Conservation (phyloP, 75 land plant species). For the Pseudotsuga menziesii region DNA sequence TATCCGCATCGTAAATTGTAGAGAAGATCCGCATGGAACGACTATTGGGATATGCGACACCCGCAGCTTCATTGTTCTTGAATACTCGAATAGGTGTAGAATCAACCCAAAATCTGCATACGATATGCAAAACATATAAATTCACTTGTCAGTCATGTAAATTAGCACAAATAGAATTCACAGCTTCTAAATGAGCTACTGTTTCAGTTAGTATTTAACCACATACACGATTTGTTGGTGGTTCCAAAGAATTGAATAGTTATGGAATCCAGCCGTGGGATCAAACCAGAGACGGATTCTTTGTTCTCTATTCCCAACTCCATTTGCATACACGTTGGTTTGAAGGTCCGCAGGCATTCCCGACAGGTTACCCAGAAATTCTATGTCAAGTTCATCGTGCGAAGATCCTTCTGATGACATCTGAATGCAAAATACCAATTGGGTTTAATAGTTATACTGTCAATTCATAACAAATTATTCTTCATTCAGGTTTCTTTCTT, state of each 20-base stretch:
- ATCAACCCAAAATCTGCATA: constrained; percentile 64
- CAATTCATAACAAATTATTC: too few relatives aligned
- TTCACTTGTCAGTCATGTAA: too few relatives aligned
- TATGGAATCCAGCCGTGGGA: constrained; percentile 23
- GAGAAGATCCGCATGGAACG: constrained; percentile 35
- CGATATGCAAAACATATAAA: background rate
- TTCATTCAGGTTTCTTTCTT: too few relatives aligned
- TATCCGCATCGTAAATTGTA: constrained; percentile 57
- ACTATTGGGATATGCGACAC: constrained; percentile 34
- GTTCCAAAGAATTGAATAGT: constrained; percentile 31
- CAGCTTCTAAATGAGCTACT: too few relatives aligned
- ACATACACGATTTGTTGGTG: constrained; percentile 19
- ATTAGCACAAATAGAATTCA: too few relatives aligned
- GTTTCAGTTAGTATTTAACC: background rate
- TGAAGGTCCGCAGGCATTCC: constrained; percentile 19
- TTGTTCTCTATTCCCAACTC: constrained; percentile 26
- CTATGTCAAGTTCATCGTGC: constrained; percentile 30
- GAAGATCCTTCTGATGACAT: too few relatives aligned
- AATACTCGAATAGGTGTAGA: constrained; percentile 68
- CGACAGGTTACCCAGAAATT: constrained; percentile 21
- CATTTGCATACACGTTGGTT: constrained; percentile 26
- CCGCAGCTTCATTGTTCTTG: constrained; percentile 46
- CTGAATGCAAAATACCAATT: too few relatives aligned
- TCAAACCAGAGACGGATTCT: constrained; percentile 39
- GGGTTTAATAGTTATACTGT: too few relatives aligned